These are phyloP conservation scores for Chenopodium berlandieri DNA, from an alignment of 148 eudicot genomes.

Conservation along the genomic window DNA sequence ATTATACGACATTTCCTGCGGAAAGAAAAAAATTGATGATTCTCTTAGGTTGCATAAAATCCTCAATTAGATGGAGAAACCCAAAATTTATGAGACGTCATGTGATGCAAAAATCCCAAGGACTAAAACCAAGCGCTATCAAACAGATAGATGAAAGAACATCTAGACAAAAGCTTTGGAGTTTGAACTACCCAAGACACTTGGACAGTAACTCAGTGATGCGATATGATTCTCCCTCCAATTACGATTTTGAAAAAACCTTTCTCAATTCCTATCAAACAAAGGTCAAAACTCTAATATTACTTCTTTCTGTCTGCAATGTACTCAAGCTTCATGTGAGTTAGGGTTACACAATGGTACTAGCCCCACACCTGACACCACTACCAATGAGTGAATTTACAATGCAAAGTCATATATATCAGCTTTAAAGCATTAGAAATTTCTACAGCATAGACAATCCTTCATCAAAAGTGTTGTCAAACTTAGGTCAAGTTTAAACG, in stretches of 20 bases:
- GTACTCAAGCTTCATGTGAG: background rate
- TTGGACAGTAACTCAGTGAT: too few species aligned
- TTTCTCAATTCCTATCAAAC: background rate
- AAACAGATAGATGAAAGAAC: background rate
- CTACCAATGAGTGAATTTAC: background rate
- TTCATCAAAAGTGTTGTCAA: background rate
- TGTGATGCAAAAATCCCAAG: background rate
- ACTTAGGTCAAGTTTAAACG: too few species aligned
- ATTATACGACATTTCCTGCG: slow-evolving; percentile 99
- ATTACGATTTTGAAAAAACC: too few species aligned
- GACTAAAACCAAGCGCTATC: background rate
- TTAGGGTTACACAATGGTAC: background rate
- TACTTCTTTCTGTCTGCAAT: background rate
- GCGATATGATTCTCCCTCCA: background rate
- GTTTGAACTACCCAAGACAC: background rate
- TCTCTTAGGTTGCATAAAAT: background rate
- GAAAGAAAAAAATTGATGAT: slow-evolving; percentile 1
- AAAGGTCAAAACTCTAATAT: background rate
- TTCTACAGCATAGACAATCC: background rate
- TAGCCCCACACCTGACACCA: background rate
- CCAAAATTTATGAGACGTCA: background rate
- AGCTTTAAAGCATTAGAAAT: background rate
- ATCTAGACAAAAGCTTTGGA: background rate
- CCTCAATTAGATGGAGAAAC: background rate
- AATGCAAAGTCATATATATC: background rate